Evolutionary conservation across 495 filamentous ascomycete species (phyloP).

Genomic region (Xylaria acuta): DNA sequence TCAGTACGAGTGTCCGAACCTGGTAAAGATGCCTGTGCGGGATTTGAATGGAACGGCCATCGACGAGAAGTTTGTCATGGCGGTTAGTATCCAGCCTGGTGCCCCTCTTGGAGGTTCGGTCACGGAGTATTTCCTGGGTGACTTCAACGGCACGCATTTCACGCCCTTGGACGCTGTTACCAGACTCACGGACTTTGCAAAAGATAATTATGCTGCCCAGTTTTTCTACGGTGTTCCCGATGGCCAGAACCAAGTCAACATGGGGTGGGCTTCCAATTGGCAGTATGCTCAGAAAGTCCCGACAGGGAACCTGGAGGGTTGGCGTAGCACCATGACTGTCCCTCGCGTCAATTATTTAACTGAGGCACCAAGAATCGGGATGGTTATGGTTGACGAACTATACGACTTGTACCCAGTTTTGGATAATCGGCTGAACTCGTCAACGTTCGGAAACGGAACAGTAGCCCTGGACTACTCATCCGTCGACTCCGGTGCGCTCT

Average conservation of each 20-base stretch:
- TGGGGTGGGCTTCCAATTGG: slow-evolving; percentile 69
- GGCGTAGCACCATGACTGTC: slow-evolving; percentile 59
- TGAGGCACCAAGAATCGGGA: slow-evolving; percentile 51
- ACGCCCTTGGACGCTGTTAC: slow-evolving; percentile 47
- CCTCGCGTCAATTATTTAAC: slow-evolving; percentile 53
- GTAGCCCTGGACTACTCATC: slow-evolving; percentile 49
- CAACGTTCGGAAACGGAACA: slow-evolving; percentile 43
- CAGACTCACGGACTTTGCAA: slow-evolving; percentile 59
- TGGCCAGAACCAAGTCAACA: slow-evolving; percentile 48
- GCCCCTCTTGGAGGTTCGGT: slow-evolving; percentile 61
- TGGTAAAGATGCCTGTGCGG: slow-evolving; percentile 52
- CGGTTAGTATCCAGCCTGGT: slow-evolving; percentile 62
- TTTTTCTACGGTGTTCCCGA: slow-evolving; percentile 57
- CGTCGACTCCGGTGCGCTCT: slow-evolving; percentile 51
- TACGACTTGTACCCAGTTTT: slow-evolving; percentile 47
- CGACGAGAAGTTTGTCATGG: slow-evolving; percentile 48
- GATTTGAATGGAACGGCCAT: slow-evolving; percentile 14
- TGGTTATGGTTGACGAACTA: slow-evolving; percentile 49
- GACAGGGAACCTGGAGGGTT: slow-evolving; percentile 54
- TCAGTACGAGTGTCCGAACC: slow-evolving; percentile 65
- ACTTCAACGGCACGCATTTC: slow-evolving; percentile 60
- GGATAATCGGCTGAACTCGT: slow-evolving; percentile 37
- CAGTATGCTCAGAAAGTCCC: slow-evolving; percentile 60
- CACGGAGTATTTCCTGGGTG: slow-evolving; percentile 57
- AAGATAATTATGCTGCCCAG: slow-evolving; percentile 64